Percentiles rank a stretch among this genome's conserved stretches.
Conservation (phyloP, 1,284 basidiomycete genomes). For the Puccinia horiana region DNA sequence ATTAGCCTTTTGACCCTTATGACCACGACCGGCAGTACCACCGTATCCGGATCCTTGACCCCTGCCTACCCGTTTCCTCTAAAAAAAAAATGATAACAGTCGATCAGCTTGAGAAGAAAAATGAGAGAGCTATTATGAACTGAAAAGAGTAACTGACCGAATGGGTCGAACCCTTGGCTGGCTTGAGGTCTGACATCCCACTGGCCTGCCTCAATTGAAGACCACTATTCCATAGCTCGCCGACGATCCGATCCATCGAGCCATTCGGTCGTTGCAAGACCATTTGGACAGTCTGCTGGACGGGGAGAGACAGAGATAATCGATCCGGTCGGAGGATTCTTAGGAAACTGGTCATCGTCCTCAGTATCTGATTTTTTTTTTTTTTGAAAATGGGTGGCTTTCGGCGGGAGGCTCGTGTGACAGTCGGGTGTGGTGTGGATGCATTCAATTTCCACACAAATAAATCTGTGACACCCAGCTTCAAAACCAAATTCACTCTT, state of each 20-base stretch:
- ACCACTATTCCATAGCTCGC: not conserved
- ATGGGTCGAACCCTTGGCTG: conserved; percentile 47
- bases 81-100: not conserved
- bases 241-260: not conserved
- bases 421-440: too few relatives aligned
- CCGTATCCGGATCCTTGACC: conserved; percentile 88
- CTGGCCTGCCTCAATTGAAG: not conserved
- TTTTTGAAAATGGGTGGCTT: not conserved
- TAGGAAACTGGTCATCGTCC: not conserved
- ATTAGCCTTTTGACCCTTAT: conserved; percentile 93
- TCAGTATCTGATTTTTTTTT: not conserved
- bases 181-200: conserved; percentile 39
- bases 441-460: too few relatives aligned
- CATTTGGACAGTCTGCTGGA: not conserved
- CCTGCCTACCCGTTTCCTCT: conserved; percentile 78
- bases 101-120: not conserved
- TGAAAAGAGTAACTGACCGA: conserved; percentile 7
- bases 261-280: not conserved
- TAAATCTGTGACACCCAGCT: too few relatives aligned
- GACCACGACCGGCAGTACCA: conserved; percentile 86
- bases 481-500: too few relatives aligned
- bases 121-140: not conserved
- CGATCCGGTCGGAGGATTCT: conserved; percentile 19
- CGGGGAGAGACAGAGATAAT: not conserved
- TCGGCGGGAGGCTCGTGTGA: not conserved